Percentiles rank a stretch among this genome's conserved stretches.
phyloP scores from a whole-genome alignment of 1,284 basidiomycete species.

The Irpex sp. region DNA sequence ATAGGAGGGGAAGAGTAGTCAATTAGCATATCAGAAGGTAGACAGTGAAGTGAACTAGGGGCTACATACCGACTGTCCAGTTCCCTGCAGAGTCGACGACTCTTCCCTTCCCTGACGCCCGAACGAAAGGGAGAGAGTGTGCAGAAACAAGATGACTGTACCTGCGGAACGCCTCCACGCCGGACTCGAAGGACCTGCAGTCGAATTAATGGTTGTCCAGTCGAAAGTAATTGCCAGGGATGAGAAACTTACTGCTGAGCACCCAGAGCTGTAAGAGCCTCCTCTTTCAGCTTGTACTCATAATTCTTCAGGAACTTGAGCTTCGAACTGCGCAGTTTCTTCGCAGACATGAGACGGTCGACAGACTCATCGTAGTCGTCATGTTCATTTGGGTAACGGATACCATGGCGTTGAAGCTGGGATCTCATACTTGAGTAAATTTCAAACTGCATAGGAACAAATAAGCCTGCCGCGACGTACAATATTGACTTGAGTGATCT shows the following conservation, averaged over 20 bases:
- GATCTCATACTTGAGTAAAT: not conserved
- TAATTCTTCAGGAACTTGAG: slow-evolving; percentile 61
- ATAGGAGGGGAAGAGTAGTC: not conserved
- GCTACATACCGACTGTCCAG: slow-evolving; percentile 56
- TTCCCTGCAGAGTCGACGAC: slow-evolving; percentile 66
- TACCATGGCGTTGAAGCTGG: slow-evolving; percentile 81
- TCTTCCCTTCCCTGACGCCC: slow-evolving; percentile 54
- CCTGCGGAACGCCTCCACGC: slow-evolving; percentile 40
- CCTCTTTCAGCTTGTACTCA: slow-evolving; percentile 51
- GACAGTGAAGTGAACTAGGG: not conserved
- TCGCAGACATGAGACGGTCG: slow-evolving; percentile 43
- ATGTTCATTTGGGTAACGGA: slow-evolving; percentile 65
- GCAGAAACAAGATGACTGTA: slow-evolving; percentile 44
- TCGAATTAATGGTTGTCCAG: not conserved
- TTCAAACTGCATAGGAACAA: not conserved
- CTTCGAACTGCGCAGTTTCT: slow-evolving; percentile 36
- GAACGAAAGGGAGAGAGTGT: slow-evolving; percentile 52
- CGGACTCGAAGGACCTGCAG: slow-evolving; percentile 46
- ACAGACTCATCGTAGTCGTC: slow-evolving; percentile 30
- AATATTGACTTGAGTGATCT: slow-evolving; percentile 44
- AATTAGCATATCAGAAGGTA: not conserved
- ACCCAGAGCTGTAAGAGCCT: slow-evolving; percentile 67
- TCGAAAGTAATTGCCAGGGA: slow-evolving; percentile 9
- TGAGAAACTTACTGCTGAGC: slow-evolving; percentile 51
- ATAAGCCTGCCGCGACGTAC: slow-evolving; percentile 9